These are phyloP conservation scores for Entomortierella chlamydospora DNA, from an alignment of 192 early-diverging fungal genomes.

Conservation along the genomic window DNA sequence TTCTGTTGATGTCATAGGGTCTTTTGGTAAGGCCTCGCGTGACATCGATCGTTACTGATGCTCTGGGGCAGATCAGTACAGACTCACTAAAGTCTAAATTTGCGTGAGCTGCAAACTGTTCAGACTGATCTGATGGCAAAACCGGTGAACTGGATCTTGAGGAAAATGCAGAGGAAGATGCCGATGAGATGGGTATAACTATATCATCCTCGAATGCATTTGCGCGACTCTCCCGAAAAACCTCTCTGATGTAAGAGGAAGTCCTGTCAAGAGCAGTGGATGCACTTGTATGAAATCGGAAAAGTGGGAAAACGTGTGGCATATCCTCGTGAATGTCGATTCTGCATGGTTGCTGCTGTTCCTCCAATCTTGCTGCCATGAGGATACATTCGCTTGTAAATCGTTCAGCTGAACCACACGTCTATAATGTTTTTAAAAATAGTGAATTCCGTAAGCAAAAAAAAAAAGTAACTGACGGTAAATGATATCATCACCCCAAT, in stretches of 20 bases:
- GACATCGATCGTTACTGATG: background rate
- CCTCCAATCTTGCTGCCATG: conserved; percentile 32
- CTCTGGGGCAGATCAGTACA: background rate
- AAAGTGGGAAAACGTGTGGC: conserved; percentile 63
- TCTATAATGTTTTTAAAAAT: conserved; percentile 17
- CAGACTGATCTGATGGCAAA: background rate
- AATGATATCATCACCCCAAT: too few species aligned
- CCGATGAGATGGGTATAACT: conserved; percentile 27
- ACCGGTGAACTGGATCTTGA: background rate
- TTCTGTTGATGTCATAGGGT: background rate
- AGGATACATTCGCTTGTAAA: conserved; percentile 60
- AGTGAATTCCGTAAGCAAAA: too few species aligned
- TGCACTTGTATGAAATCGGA: conserved; percentile 42
- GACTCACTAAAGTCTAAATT: background rate
- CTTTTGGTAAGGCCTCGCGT: background rate
- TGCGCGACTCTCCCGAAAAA: background rate
- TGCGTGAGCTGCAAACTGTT: background rate
- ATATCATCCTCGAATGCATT: background rate
- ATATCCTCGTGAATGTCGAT: conserved; percentile 55
- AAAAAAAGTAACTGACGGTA: too few species aligned
- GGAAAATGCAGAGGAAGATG: conserved; percentile 11
- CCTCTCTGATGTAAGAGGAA: conserved; percentile 25
- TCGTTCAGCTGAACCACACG: conserved; percentile 57
- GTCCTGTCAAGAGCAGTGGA: conserved; percentile 27
- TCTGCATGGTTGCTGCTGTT: conserved; percentile 35